Evolutionary conservation across 768 basidiomycete species (phyloP).

Genomic region (Mycena olivaceomarginata): DNA sequence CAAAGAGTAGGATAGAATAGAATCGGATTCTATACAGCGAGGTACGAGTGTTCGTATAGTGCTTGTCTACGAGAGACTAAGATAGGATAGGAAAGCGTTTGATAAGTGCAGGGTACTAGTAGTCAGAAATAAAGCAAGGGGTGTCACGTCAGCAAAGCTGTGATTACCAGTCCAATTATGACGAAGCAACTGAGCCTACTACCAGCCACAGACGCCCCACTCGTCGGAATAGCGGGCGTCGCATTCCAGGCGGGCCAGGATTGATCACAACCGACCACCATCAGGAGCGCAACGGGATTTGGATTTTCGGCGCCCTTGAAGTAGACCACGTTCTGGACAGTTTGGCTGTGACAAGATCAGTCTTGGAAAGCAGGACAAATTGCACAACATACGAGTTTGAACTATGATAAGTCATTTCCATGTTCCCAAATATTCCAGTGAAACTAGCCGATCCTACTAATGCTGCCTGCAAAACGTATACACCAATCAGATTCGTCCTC

Average conservation of each 20-base stretch:
- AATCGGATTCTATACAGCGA: too few relatives aligned
- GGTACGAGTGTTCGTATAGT: too few relatives aligned
- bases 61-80: neutral
- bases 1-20: too few relatives aligned
- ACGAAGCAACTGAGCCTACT: neutral
- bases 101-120: too few relatives aligned
- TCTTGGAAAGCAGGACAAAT: too few relatives aligned
- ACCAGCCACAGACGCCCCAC: neutral
- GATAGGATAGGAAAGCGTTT: too few relatives aligned
- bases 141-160: neutral
- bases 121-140: neutral
- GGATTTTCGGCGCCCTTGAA: neutral
- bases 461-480: too few relatives aligned
- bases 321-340: neutral
- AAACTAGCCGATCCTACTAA: too few relatives aligned
- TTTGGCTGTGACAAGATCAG: neutral
- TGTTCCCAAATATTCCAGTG: too few relatives aligned
- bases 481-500: too few relatives aligned
- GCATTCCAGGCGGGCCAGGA: neutral
- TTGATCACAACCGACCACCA: neutral
- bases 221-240: neutral
- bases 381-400: too few relatives aligned
- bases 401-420: too few relatives aligned
- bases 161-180: neutral
- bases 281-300: neutral